Conservation (phyloP, 352 stramenopile genomes). For the Phytophthora vignae region DNA sequence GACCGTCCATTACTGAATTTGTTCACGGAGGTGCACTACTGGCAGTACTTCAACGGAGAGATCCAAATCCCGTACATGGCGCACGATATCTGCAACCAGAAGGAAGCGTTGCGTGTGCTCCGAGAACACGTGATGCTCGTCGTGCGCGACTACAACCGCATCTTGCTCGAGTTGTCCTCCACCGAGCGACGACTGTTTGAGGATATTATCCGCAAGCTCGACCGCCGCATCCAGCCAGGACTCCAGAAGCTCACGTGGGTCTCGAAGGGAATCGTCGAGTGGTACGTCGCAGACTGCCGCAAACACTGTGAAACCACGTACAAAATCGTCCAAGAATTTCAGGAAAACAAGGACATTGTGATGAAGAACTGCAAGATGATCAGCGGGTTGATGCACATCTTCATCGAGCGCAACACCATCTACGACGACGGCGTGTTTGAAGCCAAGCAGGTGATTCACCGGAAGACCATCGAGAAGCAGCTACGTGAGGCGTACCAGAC, state of each 20-base stretch:
- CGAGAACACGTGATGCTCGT: conserved; percentile 96
- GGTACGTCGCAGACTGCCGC: conserved; percentile 92
- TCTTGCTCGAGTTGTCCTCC: conserved; percentile 91
- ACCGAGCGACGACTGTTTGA: conserved; percentile 94
- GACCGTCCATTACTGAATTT: conserved; percentile 92
- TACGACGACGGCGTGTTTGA: conserved; percentile 95
- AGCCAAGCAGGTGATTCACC: conserved; percentile 91
- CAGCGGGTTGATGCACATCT: conserved; percentile 87
- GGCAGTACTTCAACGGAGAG: conserved; percentile 93
- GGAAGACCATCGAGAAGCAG: conserved; percentile 83
- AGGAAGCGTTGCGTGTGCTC: conserved; percentile 91
- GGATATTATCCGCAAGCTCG: conserved; percentile 95
- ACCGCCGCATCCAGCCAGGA: conserved; percentile 93
- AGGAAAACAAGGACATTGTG: conserved; percentile 91
- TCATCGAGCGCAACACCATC: conserved; percentile 94
- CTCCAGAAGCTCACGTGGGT: conserved; percentile 95
- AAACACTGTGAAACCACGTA: conserved; percentile 91
- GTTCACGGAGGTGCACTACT: conserved; percentile 94
- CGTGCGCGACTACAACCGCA: conserved; percentile 96
- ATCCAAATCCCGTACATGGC: conserved; percentile 96
- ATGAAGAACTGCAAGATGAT: conserved; percentile 92
- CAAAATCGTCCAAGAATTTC: conserved; percentile 91
- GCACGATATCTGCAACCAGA: conserved; percentile 96
- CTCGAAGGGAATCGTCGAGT: conserved; percentile 92
- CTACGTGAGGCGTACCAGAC: conserved; percentile 79